Evolutionary conservation across 2,329 filamentous ascomycete genomes (phyloP).

Genomic region (Eutypa lata): DNA sequence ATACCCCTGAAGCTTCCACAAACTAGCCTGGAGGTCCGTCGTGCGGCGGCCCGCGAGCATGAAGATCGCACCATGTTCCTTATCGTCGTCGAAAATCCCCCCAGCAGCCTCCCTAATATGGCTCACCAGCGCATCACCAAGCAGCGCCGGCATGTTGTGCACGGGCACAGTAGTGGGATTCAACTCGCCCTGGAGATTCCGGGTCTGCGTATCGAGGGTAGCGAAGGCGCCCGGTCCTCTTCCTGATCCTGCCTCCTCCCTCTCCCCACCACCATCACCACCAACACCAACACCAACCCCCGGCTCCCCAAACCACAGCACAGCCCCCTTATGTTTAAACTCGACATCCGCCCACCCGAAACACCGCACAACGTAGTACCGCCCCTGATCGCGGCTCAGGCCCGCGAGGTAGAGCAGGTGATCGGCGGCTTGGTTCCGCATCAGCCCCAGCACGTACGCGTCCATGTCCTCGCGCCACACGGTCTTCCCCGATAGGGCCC

Average conservation of each 20-base stretch:
- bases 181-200: conserved; percentile 25
- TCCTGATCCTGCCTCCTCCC: conserved; percentile 5
- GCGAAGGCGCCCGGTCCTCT: conserved; percentile 36
- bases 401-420: conserved; percentile 40
- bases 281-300: no score
- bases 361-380: conserved; percentile 41
- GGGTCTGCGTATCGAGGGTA: conserved; percentile 34
- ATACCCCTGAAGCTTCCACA: conserved; percentile 61
- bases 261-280: background rate
- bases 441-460: conserved; percentile 44
- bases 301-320: conserved; percentile 39
- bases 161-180: conserved; percentile 42
- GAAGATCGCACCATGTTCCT: conserved; percentile 28
- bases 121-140: conserved; percentile 45
- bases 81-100: conserved; percentile 23
- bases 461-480: conserved; percentile 57
- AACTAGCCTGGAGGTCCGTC: conserved; percentile 42
- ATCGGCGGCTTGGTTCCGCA: conserved; percentile 46
- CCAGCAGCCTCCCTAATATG: conserved; percentile 34
- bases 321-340: conserved; percentile 37
- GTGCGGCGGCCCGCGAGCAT: conserved; percentile 42
- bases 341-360: conserved; percentile 42
- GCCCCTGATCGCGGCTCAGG: conserved; percentile 22
- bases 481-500: conserved; percentile 10
- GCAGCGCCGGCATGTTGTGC: conserved; percentile 48